Percentiles rank a stretch among this genome's conserved stretches.
These are phyloP conservation scores for Hygrophoropsis aurantiaca DNA, from an alignment of 768 basidiomycete species.

Conservation along the genomic window DNA sequence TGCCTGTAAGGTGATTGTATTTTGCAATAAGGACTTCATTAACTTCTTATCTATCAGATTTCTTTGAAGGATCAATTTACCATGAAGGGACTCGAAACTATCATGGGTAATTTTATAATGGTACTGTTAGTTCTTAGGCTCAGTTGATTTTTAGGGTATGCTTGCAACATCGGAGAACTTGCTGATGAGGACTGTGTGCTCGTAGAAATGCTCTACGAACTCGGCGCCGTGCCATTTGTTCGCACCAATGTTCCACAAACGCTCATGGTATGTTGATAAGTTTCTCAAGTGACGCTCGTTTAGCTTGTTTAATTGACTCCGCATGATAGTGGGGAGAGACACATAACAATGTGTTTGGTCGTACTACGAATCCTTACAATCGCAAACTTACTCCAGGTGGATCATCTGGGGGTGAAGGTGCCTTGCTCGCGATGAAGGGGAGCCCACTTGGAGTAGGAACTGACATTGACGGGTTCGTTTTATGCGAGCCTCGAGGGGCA, in stretches of 20 bases:
- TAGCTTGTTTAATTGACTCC: background rate
- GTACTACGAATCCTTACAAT: constrained; percentile 63
- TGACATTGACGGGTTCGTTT: constrained; percentile 54
- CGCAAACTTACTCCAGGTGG: constrained; percentile 58
- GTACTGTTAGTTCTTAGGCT: background rate
- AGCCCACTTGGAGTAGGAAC: constrained; percentile 63
- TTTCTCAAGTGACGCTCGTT: too few species aligned
- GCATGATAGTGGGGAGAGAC: constrained; percentile 52
- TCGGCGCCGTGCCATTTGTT: constrained; percentile 60
- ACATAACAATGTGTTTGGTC: constrained; percentile 60
- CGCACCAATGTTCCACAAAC: constrained; percentile 60
- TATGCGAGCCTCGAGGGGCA: background rate
- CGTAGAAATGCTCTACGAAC: constrained; percentile 50
- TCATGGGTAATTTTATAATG: constrained; percentile 39
- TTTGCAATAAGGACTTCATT: too few species aligned
- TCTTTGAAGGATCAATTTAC: constrained; percentile 50
- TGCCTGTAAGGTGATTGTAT: constrained; percentile 43
- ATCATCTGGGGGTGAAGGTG: constrained; percentile 68
- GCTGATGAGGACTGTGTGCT: constrained; percentile 50
- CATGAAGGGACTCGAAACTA: constrained; percentile 62
- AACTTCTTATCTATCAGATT: background rate
- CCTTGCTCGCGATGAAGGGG: constrained; percentile 59
- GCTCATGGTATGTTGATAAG: constrained; percentile 43
- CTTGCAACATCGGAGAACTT: constrained; percentile 49
- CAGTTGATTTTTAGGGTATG: too few species aligned